Percentiles rank a stretch among this genome's conserved stretches.
phyloP scores from a whole-genome alignment of 2,329 filamentous ascomycete species.

The Diplocarpon rosae region DNA sequence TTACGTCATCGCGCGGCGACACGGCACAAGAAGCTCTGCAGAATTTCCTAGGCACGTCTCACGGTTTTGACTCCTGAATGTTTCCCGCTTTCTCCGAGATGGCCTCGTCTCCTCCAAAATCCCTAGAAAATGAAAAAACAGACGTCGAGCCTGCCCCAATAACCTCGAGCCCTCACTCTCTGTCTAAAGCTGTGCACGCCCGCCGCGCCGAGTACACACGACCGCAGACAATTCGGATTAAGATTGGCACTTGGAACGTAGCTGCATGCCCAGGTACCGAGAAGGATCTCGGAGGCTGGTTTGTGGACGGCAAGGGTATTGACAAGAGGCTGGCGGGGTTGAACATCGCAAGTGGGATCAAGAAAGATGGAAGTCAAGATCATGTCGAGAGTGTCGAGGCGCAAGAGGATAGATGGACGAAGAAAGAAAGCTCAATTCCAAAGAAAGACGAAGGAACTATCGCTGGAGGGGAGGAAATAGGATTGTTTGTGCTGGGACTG shows the following conservation, averaged over 20 bases:
- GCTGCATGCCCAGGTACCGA: slow-evolving; percentile 76
- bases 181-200: slow-evolving; percentile 57
- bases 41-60: slow-evolving; percentile 3
- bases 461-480: slow-evolving; percentile 57
- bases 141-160: slow-evolving; percentile 7
- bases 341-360: slow-evolving; percentile 32
- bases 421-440: slow-evolving; percentile 33
- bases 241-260: slow-evolving; percentile 93
- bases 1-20: slow-evolving; percentile 3
- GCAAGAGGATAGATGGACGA: slow-evolving; percentile 35
- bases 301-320: slow-evolving; percentile 64
- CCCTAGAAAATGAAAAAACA: slow-evolving; percentile 8
- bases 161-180: slow-evolving; percentile 41
- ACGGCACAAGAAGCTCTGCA: slow-evolving; percentile 1
- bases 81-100: slow-evolving; percentile 4
- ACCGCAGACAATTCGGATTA: slow-evolving; percentile 65
- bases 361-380: slow-evolving; percentile 23
- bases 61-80: slow-evolving; percentile 1
- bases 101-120: slow-evolving; percentile 16
- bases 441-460: slow-evolving; percentile 31
- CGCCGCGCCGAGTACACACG: slow-evolving; percentile 71
- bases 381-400: slow-evolving; percentile 34
- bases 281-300: slow-evolving; percentile 82
- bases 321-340: slow-evolving; percentile 50
- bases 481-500: slow-evolving; percentile 78